These are phyloP conservation scores for Hyphopichia buzzinii DNA, from an alignment of 1,139 yeast species.

Conservation along the genomic window DNA sequence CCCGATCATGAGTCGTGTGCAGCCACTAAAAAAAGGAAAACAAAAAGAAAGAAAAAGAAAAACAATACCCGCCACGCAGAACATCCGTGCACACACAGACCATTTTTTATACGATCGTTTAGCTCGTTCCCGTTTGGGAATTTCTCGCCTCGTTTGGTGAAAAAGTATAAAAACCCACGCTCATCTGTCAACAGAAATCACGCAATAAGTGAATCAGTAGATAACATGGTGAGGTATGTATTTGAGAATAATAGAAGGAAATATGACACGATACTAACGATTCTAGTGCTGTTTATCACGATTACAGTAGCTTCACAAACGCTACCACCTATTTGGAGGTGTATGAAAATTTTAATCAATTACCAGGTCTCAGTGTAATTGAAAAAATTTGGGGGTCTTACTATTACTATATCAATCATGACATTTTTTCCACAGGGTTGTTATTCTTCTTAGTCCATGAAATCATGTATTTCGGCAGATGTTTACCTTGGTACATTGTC, in stretches of 20 bases:
- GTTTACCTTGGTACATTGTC: conserved; percentile 46
- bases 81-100: no score
- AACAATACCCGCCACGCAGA: no score
- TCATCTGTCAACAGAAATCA: background rate
- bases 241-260: no score
- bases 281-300: conserved; percentile 33
- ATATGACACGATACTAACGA: conserved; percentile 1
- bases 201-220: no score
- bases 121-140: background rate
- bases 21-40: no score
- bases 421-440: conserved; percentile 46
- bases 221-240: conserved; percentile 4
- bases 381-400: conserved; percentile 46
- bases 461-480: conserved; percentile 43
- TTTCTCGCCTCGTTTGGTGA: background rate
- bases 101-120: background rate
- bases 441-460: conserved; percentile 44
- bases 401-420: conserved; percentile 42
- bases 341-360: conserved; percentile 34
- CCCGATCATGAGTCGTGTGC: no score
- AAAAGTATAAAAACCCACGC: background rate
- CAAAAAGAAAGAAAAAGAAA: no score
- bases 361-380: conserved; percentile 23
- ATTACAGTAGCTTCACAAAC: conserved; percentile 40
- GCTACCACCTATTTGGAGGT: conserved; percentile 37